phyloP scores from a whole-genome alignment of 116 monocot species.

The Cymodocea nodosa region DNA sequence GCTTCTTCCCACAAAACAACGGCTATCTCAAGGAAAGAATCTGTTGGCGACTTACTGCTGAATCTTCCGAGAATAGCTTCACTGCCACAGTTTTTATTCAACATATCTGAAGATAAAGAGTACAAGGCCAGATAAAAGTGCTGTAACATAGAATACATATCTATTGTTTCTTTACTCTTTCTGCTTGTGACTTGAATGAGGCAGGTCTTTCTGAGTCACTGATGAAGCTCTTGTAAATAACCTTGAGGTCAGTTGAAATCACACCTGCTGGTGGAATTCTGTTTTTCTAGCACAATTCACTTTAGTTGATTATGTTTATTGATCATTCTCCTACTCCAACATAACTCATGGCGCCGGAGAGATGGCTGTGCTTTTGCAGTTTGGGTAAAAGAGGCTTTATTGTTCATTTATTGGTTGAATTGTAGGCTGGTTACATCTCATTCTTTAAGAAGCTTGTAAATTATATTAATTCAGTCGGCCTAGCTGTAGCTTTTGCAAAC shows the following conservation, averaged over 20 bases:
- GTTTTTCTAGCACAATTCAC: not conserved
- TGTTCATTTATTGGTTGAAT: too few species aligned
- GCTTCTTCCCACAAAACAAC: conserved; percentile 7
- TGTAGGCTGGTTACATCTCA: too few species aligned
- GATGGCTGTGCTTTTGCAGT: too few species aligned
- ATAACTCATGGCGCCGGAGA: too few species aligned
- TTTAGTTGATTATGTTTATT: not conserved
- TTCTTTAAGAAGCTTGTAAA: too few species aligned
- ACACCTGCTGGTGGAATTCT: not conserved
- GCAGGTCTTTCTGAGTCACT: not conserved
- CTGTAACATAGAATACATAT: not conserved
- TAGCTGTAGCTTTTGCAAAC: too few species aligned
- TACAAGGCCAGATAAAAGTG: conserved; percentile 16
- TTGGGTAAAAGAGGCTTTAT: too few species aligned
- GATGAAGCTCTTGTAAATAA: conserved; percentile 1
- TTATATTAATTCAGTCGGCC: too few species aligned
- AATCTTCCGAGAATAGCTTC: conserved; percentile 56
- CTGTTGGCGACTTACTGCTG: conserved; percentile 45
- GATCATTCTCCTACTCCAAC: not conserved
- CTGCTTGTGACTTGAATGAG: conserved; percentile 3
- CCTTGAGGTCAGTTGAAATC: not conserved
- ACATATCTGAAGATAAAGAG: conserved; percentile 20
- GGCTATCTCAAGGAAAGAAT: conserved; percentile 45
- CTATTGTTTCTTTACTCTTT: not conserved
- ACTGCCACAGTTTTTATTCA: conserved; percentile 51